Conservation (phyloP, 73 alveolate species). For the Paramecium bursaria region DNA sequence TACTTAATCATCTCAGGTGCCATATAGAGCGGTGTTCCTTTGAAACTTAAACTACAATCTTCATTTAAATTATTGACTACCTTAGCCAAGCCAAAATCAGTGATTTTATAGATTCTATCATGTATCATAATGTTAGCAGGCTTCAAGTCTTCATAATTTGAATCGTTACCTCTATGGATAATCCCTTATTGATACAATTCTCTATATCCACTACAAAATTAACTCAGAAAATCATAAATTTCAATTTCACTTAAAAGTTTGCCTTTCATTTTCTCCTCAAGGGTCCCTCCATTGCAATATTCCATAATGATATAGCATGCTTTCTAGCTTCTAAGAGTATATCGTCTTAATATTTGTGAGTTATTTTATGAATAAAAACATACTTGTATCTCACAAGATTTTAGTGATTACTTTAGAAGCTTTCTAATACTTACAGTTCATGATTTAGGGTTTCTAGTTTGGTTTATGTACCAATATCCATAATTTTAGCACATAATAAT, state of each 20-base stretch:
- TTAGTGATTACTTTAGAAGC: slow-evolving; percentile 50
- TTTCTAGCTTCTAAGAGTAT: neutral
- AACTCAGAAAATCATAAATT: slow-evolving; percentile 38
- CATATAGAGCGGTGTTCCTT: slow-evolving; percentile 70
- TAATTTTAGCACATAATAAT: slow-evolving; percentile 61
- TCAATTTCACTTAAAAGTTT: slow-evolving; percentile 59
- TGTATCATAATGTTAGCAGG: slow-evolving; percentile 68
- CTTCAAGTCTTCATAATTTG: slow-evolving; percentile 27
- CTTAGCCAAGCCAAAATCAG: slow-evolving; percentile 72
- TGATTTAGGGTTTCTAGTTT: slow-evolving; percentile 50
- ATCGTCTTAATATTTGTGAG: slow-evolving; percentile 38
- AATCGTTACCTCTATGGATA: slow-evolving; percentile 58
- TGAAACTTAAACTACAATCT: slow-evolving; percentile 18
- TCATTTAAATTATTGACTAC: slow-evolving; percentile 53
- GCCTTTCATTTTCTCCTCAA: slow-evolving; percentile 52
- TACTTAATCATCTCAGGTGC: slow-evolving; percentile 67
- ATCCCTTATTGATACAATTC: slow-evolving; percentile 55
- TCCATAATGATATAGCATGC: slow-evolving; percentile 67
- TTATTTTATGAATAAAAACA: slow-evolving; percentile 17
- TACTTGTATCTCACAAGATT: slow-evolving; percentile 66
- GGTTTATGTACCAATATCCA: slow-evolving; percentile 48
- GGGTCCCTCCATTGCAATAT: slow-evolving; percentile 69
- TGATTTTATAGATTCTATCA: slow-evolving; percentile 62
- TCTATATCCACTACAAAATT: slow-evolving; percentile 71
- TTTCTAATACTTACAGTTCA: slow-evolving; percentile 56